Base-by-base conservation (phyloP, 2,329 filamentous ascomycete species). In the Verruconis gallopava region DNA sequence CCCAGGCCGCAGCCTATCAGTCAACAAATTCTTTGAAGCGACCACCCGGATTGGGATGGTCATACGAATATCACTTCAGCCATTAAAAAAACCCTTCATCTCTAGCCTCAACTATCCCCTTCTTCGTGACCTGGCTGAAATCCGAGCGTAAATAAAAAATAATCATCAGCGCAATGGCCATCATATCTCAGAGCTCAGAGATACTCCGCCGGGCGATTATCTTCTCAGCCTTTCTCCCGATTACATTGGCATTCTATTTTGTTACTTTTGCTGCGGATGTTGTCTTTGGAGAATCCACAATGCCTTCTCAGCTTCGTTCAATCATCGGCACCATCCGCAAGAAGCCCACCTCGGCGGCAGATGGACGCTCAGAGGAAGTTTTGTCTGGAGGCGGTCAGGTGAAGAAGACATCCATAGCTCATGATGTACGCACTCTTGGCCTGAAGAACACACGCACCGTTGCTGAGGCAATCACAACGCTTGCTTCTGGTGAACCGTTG, bases 301-400 rank as follows among this genome's bases (percentile, higher is more conserved):
- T 42, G 43, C 42, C 49, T 9, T 50, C 56, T 20, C 60, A 62
- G 50, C 46, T 69, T 28, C 64, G 60, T 44, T 57, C 58, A 5
- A 49, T 70, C 15, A 50, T 71, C 34, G 63, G 62, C 20, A 59
- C 58, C 18, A 67, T 72, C 46, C 62, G 59, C 47, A 59, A 59
- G 45, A 68, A 67, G 53, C 66, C 68, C 19, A 55, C 62, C 1
- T 57, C 54, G 42, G 64, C 67, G 30, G 65, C 67, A 37, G 68
- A 71, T 58, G 65, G 66, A 38, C 21, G 41, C 19, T 5, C 5
- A 11, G 21, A 20, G 38, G 41, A 43, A 14, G 52, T 48, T 25
- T 22, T 37, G 9, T 48, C 53, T 35, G 48, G 53, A 22, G 49
- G 45, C 14, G 44, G 52, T 3, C 49, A 49, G 3, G 49, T 49